A percentile compares a stretch with the other conserved stretches of the same genome.
Evolutionary conservation across 805 yeast species (phyloP).

Genomic region (Wickerhamomyces pijperi): DNA sequence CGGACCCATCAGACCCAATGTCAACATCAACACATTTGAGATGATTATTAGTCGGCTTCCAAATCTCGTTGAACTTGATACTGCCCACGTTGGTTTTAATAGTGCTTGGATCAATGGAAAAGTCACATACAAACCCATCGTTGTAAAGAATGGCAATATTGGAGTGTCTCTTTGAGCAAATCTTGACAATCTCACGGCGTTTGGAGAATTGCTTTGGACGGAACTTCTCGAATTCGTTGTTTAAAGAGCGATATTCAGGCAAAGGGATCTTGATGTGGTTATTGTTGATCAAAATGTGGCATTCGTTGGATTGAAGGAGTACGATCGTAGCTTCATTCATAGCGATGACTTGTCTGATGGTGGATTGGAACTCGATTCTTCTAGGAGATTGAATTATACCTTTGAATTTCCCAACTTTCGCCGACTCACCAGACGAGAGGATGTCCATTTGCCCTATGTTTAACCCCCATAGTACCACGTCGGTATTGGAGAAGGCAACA

Average conservation of each 20-base stretch:
- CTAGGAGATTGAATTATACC: constrained; percentile 32
- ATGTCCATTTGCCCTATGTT: constrained; percentile 77
- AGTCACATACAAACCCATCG: constrained; percentile 37
- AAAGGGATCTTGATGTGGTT: constrained; percentile 42
- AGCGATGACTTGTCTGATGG: constrained; percentile 46
- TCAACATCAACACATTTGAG: constrained; percentile 58
- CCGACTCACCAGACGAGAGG: constrained; percentile 20
- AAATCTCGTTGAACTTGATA: constrained; percentile 37
- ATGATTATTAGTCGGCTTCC: constrained; percentile 53
- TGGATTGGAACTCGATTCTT: constrained; percentile 23
- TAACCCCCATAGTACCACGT: constrained; percentile 61
- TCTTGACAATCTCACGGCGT: constrained; percentile 21
- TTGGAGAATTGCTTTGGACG: constrained; percentile 40
- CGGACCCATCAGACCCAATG: constrained; percentile 54
- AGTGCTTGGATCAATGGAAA: constrained; percentile 19
- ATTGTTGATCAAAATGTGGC: constrained; percentile 49
- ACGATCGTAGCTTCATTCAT: constrained; percentile 64
- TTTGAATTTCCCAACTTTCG: constrained; percentile 19
- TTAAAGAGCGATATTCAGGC: constrained; percentile 19
- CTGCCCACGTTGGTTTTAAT: constrained; percentile 16
- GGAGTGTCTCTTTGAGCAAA: constrained; percentile 28
- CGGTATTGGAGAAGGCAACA: constrained; percentile 39
- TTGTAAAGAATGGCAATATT: constrained; percentile 39
- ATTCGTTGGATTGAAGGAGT: constrained; percentile 42
- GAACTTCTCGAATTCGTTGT: constrained; percentile 40